Conservation (phyloP, 2,329 filamentous ascomycete species). For the Fusarium domesticum region DNA sequence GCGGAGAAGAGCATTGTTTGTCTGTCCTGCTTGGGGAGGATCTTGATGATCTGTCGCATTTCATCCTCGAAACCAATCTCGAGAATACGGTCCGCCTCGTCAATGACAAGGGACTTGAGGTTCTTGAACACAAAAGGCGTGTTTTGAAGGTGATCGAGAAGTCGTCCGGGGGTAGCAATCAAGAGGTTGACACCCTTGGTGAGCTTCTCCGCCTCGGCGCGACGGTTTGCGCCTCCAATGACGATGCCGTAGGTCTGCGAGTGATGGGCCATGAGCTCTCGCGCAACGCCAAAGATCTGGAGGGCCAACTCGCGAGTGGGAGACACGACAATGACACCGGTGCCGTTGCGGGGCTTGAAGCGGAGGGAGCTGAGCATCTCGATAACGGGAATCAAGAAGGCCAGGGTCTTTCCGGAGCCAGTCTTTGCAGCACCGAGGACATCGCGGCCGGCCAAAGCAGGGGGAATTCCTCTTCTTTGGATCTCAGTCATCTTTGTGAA, state of each 20-base stretch:
- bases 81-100: slow-evolving; percentile 93
- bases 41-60: slow-evolving; percentile 95
- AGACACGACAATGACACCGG: slow-evolving; percentile 87
- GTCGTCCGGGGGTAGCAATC: slow-evolving; percentile 87
- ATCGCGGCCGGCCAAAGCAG: slow-evolving; percentile 83
- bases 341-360: slow-evolving; percentile 93
- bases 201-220: slow-evolving; percentile 91
- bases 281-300: slow-evolving; percentile 92
- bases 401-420: slow-evolving; percentile 90
- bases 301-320: slow-evolving; percentile 91
- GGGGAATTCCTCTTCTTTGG: slow-evolving; percentile 81
- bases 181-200: slow-evolving; percentile 91
- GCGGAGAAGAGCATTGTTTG: slow-evolving; percentile 99
- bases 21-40: slow-evolving; percentile 78
- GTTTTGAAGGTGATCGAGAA: slow-evolving; percentile 92
- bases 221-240: slow-evolving; percentile 88
- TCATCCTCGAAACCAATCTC: slow-evolving; percentile 99
- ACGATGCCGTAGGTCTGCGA: slow-evolving; percentile 94
- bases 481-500: slow-evolving; percentile 97
- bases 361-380: slow-evolving; percentile 87
- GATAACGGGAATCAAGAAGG: slow-evolving; percentile 89
- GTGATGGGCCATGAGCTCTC: slow-evolving; percentile 89
- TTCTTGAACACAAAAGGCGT: slow-evolving; percentile 93
- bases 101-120: slow-evolving; percentile 85
- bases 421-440: slow-evolving; percentile 95